Percentiles rank a stretch among this genome's conserved stretches.
Conservation (phyloP, 2,329 filamentous ascomycete genomes). For the Diplodia scrobiculata region DNA sequence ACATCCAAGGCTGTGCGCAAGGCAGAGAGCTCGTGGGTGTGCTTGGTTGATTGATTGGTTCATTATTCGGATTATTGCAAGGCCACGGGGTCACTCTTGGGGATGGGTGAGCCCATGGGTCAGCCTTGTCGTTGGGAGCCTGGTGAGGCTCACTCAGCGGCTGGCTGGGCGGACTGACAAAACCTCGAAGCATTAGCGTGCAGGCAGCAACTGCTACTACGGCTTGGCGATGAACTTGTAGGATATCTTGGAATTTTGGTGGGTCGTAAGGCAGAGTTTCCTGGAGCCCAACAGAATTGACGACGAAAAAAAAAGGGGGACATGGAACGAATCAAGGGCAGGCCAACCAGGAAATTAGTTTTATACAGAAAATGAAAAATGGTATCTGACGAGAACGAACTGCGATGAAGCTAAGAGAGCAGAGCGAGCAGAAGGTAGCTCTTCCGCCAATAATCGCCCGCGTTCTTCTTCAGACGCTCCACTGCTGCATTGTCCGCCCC, state of each 20-base stretch:
- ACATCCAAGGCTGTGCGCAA: background rate
- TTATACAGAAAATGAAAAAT: background rate
- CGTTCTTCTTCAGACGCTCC: conserved; percentile 61
- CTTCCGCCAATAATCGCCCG: conserved; percentile 79
- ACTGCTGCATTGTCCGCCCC: conserved; percentile 54
- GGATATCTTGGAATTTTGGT: background rate
- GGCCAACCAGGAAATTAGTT: background rate
- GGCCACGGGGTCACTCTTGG: background rate
- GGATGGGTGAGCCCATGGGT: background rate
- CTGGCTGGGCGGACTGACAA: background rate
- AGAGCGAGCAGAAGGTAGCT: conserved; percentile 81
- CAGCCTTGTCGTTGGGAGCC: background rate
- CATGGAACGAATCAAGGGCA: background rate
- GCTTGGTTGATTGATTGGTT: background rate
- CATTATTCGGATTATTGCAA: background rate
- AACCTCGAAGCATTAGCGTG: background rate
- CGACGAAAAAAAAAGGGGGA: background rate
- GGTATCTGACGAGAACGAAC: background rate
- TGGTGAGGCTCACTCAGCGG: background rate
- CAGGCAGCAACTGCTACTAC: background rate
- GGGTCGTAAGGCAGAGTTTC: background rate
- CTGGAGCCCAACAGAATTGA: background rate
- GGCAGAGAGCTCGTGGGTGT: background rate
- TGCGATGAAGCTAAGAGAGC: conserved; percentile 45
- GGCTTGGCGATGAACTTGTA: background rate